A percentile compares a stretch with the other conserved stretches of the same genome.
These are phyloP conservation scores for Leishmania martiniquensis DNA, from an alignment of 208 protist species.

Conservation along the genomic window DNA sequence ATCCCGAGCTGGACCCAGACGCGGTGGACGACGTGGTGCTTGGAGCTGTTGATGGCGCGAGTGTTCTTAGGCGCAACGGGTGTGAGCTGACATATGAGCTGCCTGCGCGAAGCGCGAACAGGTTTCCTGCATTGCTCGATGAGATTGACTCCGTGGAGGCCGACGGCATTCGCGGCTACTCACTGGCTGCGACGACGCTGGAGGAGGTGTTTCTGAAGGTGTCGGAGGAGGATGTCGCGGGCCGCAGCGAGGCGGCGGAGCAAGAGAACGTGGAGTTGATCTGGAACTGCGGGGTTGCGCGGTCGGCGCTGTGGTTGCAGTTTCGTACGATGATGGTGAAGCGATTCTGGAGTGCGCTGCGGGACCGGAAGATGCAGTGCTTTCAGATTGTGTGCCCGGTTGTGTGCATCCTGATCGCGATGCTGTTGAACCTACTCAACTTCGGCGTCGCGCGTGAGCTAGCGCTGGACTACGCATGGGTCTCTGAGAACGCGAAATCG, in stretches of 20 bases:
- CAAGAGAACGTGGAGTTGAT: not conserved
- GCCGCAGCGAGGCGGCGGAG: not conserved
- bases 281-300: conserved; percentile 29
- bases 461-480: conserved; percentile 29
- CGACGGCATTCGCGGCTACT: conserved; percentile 50
- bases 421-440: conserved; percentile 49
- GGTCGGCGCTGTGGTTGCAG: conserved; percentile 50
- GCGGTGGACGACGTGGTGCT: no score
- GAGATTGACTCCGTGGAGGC: conserved; percentile 53
- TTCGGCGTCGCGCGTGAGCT: conserved; percentile 32
- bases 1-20: no score
- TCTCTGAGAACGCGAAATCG: no score
- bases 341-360: conserved; percentile 48
- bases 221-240: conserved; percentile 21
- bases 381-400: conserved; percentile 70
- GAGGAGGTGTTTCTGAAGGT: conserved; percentile 81
- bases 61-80: no score
- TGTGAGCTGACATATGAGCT: no score
- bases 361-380: conserved; percentile 53
- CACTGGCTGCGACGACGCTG: conserved; percentile 69
- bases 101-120: no score
- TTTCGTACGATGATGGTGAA: conserved; percentile 51
- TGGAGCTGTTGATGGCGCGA: no score
- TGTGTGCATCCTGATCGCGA: conserved; percentile 54
- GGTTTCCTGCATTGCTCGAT: conserved; percentile 36